Evolutionary conservation across 352 stramenopile genomes (phyloP).

Genomic region (Phytophthora tubulina): DNA sequence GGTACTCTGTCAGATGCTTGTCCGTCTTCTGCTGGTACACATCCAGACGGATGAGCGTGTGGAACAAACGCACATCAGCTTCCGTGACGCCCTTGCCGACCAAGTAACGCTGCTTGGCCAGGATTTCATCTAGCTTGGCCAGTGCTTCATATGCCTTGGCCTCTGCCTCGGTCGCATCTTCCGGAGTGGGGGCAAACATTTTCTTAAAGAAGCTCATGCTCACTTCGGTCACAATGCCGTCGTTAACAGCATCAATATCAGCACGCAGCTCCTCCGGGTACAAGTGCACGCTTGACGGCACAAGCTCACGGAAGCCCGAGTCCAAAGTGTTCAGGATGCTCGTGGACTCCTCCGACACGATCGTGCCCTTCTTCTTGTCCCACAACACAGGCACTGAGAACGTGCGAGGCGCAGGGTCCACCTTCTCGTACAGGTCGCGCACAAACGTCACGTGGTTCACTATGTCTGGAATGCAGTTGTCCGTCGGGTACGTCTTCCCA

Average conservation of each 20-base stretch:
- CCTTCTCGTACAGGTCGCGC: slow-evolving; percentile 54
- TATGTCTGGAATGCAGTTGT: slow-evolving; percentile 30
- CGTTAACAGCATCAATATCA: slow-evolving; percentile 7
- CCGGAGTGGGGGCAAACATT: not conserved
- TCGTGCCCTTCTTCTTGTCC: too few relatives aligned
- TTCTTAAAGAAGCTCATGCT: not conserved
- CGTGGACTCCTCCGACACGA: slow-evolving; percentile 58
- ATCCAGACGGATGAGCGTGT: slow-evolving; percentile 38
- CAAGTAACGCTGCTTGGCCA: slow-evolving; percentile 38
- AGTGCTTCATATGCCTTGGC: not conserved
- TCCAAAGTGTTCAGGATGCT: slow-evolving; percentile 71
- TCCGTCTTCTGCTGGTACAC: slow-evolving; percentile 31
- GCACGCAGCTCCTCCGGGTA: not conserved
- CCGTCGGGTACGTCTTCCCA: slow-evolving; percentile 26
- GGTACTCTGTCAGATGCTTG: slow-evolving; percentile 56
- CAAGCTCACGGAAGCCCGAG: slow-evolving; percentile 49
- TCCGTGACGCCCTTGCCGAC: slow-evolving; percentile 35
- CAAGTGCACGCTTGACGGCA: slow-evolving; percentile 47
- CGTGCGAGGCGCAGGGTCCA: slow-evolving; percentile 19
- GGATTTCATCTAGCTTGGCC: slow-evolving; percentile 6
- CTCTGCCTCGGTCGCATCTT: not conserved
- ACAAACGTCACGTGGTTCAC: slow-evolving; percentile 40
- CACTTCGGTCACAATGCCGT: slow-evolving; percentile 4
- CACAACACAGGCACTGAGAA: not conserved
- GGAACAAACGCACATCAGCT: too few relatives aligned